Percentiles rank a stretch among this genome's conserved stretches.
Evolutionary conservation across 176 grass and related monocot genomes (phyloP).

Genomic region (Pharus latifolius): DNA sequence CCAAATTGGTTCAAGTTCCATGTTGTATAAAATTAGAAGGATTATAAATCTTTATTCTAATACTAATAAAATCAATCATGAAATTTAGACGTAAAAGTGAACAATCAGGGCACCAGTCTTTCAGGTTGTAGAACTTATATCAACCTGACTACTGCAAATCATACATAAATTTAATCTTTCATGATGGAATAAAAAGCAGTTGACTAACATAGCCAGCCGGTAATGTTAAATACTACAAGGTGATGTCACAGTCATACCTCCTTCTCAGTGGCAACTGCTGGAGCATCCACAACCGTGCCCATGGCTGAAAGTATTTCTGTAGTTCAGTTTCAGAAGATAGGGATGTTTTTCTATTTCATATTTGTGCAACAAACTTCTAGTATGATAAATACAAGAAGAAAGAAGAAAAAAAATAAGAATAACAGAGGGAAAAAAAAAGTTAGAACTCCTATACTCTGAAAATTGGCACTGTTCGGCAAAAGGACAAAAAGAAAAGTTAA

Average conservation of each 20-base stretch:
- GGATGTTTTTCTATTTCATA: neutral
- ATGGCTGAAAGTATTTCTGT: constrained; percentile 2
- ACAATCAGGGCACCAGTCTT: neutral
- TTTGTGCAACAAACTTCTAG: neutral
- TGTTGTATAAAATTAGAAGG: no score
- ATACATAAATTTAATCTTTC: neutral
- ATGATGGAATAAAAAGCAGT: neutral
- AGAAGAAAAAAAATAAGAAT: no score
- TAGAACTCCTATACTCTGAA: no score
- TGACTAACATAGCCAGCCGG: neutral
- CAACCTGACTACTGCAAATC: neutral
- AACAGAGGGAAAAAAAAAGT: no score
- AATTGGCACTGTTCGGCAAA: neutral
- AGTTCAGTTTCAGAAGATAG: neutral
- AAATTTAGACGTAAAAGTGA: neutral
- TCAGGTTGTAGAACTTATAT: neutral
- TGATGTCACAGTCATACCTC: constrained; percentile 10
- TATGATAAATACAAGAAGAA: no score
- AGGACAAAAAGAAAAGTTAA: neutral
- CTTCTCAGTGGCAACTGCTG: neutral
- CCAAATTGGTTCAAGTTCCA: no score
- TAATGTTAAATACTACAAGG: neutral
- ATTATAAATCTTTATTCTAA: no score
- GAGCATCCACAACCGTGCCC: constrained; percentile 4
- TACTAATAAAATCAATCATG: no score